Percentiles rank a stretch among this genome's conserved stretches.
These are phyloP conservation scores for Solanum dulcamara DNA, from an alignment of 257 asterid genomes.

Conservation along the genomic window DNA sequence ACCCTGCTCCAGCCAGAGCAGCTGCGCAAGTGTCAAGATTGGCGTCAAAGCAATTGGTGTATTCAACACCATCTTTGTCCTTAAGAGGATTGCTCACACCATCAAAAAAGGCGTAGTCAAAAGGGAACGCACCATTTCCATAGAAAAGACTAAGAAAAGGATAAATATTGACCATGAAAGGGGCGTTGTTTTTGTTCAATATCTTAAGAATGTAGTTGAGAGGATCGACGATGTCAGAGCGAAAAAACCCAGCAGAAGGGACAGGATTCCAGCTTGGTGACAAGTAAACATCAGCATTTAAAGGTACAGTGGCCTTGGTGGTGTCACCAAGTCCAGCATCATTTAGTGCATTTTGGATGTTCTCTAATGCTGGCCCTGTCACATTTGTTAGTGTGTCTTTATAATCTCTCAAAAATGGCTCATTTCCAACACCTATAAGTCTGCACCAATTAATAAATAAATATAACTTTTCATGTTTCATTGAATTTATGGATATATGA, in stretches of 20 bases:
- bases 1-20: constrained; percentile 11
- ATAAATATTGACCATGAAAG: constrained; percentile 22
- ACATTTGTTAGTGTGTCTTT: not conserved
- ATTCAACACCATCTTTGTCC: not conserved
- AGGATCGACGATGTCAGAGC: constrained; percentile 2
- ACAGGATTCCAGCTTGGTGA: not conserved
- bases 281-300: constrained; percentile 20
- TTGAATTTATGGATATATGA: too few species aligned
- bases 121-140: constrained; percentile 6
- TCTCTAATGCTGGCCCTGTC: constrained; percentile 19
- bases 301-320: constrained; percentile 22
- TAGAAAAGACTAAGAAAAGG: constrained; percentile 13
- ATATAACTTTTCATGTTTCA: not conserved
- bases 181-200: constrained; percentile 6
- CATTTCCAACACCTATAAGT: constrained; percentile 24
- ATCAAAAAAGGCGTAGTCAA: constrained; percentile 23
- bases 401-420: constrained; percentile 21
- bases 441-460: not conserved
- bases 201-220: constrained; percentile 4
- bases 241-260: constrained; percentile 18
- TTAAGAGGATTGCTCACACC: constrained; percentile 1
- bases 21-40: constrained; percentile 15
- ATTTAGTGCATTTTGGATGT: constrained; percentile 25
- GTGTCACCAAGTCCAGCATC: constrained; percentile 13
- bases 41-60: constrained; percentile 16